Conservation (phyloP, 345 rosid genomes). For the Murraya paniculata region DNA sequence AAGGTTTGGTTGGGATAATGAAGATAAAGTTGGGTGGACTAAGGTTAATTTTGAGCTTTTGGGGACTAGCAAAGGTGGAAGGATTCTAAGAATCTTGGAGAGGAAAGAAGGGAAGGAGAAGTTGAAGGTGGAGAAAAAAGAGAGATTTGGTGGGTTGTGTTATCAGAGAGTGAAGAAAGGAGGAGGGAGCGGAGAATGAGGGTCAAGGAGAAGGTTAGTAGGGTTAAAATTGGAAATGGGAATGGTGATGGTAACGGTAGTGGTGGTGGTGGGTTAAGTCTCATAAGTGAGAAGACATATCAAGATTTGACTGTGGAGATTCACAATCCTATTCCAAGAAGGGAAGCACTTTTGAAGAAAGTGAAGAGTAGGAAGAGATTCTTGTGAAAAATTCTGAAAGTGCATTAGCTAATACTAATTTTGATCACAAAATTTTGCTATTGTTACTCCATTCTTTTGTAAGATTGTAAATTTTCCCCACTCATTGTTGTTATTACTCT, state of each 20-base stretch:
- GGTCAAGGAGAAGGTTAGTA: slow-evolving; percentile 14
- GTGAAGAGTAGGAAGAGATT: slow-evolving; percentile 28
- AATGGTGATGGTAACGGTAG: background rate
- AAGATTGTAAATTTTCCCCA: background rate
- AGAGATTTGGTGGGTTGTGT: slow-evolving; percentile 21
- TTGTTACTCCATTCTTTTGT: background rate
- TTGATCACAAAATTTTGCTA: background rate
- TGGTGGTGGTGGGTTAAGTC: no score
- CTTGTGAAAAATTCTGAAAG: background rate
- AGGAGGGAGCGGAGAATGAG: slow-evolving; percentile 8
- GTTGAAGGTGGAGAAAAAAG: background rate
- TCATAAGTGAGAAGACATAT: background rate
- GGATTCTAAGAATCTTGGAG: slow-evolving; percentile 55
- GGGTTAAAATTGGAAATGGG: background rate
- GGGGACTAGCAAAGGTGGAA: slow-evolving; percentile 72
- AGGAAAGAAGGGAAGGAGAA: slow-evolving; percentile 13
- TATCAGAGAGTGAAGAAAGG: slow-evolving; percentile 10
- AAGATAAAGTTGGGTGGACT: slow-evolving; percentile 69
- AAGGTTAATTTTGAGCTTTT: slow-evolving; percentile 59
- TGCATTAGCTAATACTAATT: background rate
- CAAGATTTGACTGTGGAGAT: slow-evolving; percentile 26
- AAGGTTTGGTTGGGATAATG: slow-evolving; percentile 84
- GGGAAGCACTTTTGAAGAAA: slow-evolving; percentile 50
- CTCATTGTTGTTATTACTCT: background rate
- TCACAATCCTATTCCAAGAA: slow-evolving; percentile 66